Evolutionary conservation across 2,329 filamentous ascomycete species (phyloP), one percentile per base, ranked within the genome.

Genomic region (Ophiognomonia clavigignenti-juglandacearum): DNA sequence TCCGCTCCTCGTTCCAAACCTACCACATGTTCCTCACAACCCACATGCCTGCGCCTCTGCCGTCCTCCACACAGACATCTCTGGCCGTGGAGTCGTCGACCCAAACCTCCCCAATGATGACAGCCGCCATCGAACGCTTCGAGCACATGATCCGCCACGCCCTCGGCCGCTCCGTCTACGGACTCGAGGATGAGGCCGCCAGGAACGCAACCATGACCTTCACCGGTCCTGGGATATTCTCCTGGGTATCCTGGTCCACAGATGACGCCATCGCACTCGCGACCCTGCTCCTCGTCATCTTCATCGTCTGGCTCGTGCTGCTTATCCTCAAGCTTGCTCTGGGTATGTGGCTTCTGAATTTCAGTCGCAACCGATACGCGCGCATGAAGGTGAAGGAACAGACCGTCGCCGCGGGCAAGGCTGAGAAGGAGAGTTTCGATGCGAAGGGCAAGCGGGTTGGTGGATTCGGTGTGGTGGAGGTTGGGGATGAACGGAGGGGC

Each of bases 11-110:
- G 1, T 78, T 97, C 36, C 93, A 98, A 64, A 96, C 92, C 6
- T 98, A 97, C 66, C 87, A 96, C 67, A 97, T 97, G 92, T 95
- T 97, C 61, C 78, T 97, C 13, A 88, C 91, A 4, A 91, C 88
- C 0, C 85, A 95, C 58, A 75, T 96, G 27, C 86, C 89, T 0
- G 78, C 86, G 8, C 87, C 88, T 0, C 73, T 88, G 0, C 72
- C 79, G 22, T 72, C 83, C 22, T 82, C 83, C 4, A 72, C 80
- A 23, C 78, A 85, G 39, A 83, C 85, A 16, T 78, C 85, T 6
- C 68, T 88, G 13, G 72, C 78, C 4, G 70, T 83, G 4, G 85
- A 88, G 35, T 79, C 80, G 0, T 73, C 80, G 0, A 70, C 74
- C 3, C 76, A 78, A 0, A 75, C 83, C 0, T 91, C 87, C 0